Percentiles rank a stretch among this genome's conserved stretches.
Evolutionary conservation across 805 yeast species (phyloP).

Genomic region (Metschnikowia corniflorae): DNA sequence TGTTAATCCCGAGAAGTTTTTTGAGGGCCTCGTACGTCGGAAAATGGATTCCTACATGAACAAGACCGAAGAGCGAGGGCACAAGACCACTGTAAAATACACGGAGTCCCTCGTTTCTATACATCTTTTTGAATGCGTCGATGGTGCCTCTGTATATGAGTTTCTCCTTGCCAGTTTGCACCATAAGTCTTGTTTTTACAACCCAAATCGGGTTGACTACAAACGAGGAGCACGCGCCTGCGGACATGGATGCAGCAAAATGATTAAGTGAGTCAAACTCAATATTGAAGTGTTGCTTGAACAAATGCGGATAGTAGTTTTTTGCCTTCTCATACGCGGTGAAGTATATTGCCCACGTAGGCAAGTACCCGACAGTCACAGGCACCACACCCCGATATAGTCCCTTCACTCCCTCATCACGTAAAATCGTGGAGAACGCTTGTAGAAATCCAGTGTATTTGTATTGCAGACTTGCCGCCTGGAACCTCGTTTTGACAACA

Average conservation of each 20-base stretch:
- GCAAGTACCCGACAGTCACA: constrained; percentile 89
- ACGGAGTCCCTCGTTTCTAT: constrained; percentile 67
- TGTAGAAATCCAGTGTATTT: constrained; percentile 57
- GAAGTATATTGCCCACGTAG: constrained; percentile 97
- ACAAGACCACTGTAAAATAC: constrained; percentile 87
- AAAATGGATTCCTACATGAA: constrained; percentile 95
- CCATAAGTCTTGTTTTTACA: constrained; percentile 90
- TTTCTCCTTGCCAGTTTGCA: constrained; percentile 53
- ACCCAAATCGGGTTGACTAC: constrained; percentile 97
- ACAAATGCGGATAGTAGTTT: constrained; percentile 43
- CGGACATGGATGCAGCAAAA: constrained; percentile 68
- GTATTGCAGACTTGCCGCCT: constrained; percentile 71
- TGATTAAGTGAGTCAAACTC: constrained; percentile 33
- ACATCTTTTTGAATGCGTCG: constrained; percentile 82
- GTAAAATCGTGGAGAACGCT: constrained; percentile 61
- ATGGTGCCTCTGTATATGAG: constrained; percentile 68
- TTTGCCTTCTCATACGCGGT: constrained; percentile 83
- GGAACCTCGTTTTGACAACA: constrained; percentile 90
- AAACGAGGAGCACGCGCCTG: constrained; percentile 83
- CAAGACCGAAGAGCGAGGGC: constrained; percentile 85
- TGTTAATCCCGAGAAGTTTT: constrained; percentile 16
- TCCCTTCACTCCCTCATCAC: constrained; percentile 80
- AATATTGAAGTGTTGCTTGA: constrained; percentile 25
- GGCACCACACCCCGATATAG: constrained; percentile 89
- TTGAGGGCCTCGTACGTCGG: constrained; percentile 88